Evolutionary conservation across 169 alveolate genomes (phyloP), one percentile per base, ranked within the genome.

Genomic region (Plasmodium vivax): DNA sequence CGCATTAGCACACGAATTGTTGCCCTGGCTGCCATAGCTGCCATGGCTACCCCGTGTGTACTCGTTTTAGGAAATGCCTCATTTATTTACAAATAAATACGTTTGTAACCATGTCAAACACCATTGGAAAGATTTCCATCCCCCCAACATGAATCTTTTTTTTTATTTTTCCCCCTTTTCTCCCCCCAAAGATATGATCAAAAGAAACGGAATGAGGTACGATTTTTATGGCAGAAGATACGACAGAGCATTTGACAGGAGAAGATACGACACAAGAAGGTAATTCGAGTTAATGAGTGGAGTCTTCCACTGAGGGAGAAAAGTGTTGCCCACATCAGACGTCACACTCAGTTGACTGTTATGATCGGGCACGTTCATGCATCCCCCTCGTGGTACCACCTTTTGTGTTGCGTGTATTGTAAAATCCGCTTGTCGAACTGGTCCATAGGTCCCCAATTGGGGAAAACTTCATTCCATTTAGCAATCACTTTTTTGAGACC

Each of bases 231-330:
- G 83, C 41, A 88, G 90, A 80, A 88, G 77, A 58, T 79, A 88
- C 56, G 87, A 88, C 83, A 79, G 90, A 88, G 75, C 80, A n/a
- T 88, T 34, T 88, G 94, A 88, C 41, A 88, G 83, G 7, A 88
- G 94, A 38, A 77, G 88, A 88, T 77, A 79, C 47, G 88, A 88
- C 32, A 7, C 94, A 58, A 38, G 94, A 88, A 88, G 94, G 94
- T 88, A 79, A 88, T 43, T 79, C 80, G 80, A 73, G 94, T 73
- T 58, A 88, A 6, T 79, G 54, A 85, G 54, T 83, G 72, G 23
- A 62, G 77, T 51, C 32, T 82, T n/a, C 43, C 32, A 51, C 19
- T 27, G 23, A 8, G 43, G 73, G 51, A 12, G 72, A 56, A 51
- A 54, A 34, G 12, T 7, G 9, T 19, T 72, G 6, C 81, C 38